A percentile compares a stretch with the other conserved stretches of the same genome.
Conservation (phyloP, 1,284 basidiomycete genomes). For the Pseudozyma tsukubaensis region DNA sequence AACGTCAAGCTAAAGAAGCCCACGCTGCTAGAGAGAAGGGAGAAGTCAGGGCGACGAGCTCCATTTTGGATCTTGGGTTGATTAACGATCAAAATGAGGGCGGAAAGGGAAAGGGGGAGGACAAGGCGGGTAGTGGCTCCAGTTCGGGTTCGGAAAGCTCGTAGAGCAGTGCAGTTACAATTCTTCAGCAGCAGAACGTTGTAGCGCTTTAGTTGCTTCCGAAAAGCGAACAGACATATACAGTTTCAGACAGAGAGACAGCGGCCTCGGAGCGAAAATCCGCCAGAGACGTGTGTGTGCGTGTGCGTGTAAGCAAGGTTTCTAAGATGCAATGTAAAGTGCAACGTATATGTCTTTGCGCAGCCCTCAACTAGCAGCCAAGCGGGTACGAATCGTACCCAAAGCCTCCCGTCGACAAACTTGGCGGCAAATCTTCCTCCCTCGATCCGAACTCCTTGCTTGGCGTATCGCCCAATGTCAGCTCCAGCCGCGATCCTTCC, state of each 20-base stretch:
- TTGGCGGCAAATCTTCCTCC: constrained; percentile 34
- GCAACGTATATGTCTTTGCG: constrained; percentile 2
- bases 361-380: constrained; percentile 17
- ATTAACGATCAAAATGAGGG: constrained; percentile 34
- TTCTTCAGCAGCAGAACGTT: too few relatives aligned
- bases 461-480: constrained; percentile 27
- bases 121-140: neutral
- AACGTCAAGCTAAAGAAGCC: constrained; percentile 55
- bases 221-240: neutral
- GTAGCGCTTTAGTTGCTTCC: neutral
- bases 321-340: neutral
- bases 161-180: neutral
- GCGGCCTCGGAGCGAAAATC: neutral
- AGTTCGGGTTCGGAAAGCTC: constrained; percentile 13
- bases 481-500: constrained; percentile 23
- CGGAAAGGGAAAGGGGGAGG: neutral
- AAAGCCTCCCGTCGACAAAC: constrained; percentile 38
- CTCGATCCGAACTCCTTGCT: constrained; percentile 14
- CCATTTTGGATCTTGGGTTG: constrained; percentile 55
- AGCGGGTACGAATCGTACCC: constrained; percentile 16
- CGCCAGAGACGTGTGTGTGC: too few relatives aligned
- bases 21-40: constrained; percentile 55
- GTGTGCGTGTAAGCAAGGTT: neutral
- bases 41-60: constrained; percentile 57
- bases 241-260: neutral